Evolutionary conservation across 371 early-diverging fungal genomes (phyloP).

Genomic region (Gilbertella persicaria): DNA sequence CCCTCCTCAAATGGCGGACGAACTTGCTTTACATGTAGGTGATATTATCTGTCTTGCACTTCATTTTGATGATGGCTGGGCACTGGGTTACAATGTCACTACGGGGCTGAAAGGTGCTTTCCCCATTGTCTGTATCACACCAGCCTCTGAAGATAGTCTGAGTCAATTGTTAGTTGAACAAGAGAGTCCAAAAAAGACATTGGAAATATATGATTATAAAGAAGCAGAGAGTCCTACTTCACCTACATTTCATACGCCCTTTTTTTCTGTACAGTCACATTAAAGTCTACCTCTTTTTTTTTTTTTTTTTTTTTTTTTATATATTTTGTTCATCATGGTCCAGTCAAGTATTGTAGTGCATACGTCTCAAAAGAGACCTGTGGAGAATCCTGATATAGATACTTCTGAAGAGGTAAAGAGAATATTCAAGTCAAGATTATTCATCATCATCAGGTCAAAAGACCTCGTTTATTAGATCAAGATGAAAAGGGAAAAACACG

Average conservation of each 20-base stretch:
- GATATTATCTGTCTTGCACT: constrained; percentile 63
- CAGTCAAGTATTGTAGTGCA: constrained; percentile 19
- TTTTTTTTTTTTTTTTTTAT: not conserved
- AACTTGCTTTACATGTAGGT: constrained; percentile 57
- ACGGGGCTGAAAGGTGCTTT: constrained; percentile 67
- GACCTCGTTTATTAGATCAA: constrained; percentile 32
- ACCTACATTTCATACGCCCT: constrained; percentile 38
- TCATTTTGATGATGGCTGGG: constrained; percentile 72
- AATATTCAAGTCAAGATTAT: not conserved
- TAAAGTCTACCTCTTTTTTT: not conserved
- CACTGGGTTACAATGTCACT: constrained; percentile 60
- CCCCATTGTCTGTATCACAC: constrained; percentile 61
- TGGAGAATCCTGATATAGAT: not conserved
- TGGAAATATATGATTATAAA: constrained; percentile 21
- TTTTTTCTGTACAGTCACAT: too few species aligned
- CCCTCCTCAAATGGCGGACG: constrained; percentile 57
- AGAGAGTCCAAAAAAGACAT: not conserved
- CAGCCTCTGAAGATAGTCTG: constrained; percentile 30
- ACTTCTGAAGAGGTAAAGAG: constrained; percentile 1
- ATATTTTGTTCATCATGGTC: constrained; percentile 4
- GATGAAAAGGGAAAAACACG: constrained; percentile 43
- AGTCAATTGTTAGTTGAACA: constrained; percentile 26
- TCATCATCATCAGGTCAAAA: constrained; percentile 16
- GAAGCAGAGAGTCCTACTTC: constrained; percentile 42
- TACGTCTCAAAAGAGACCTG: not conserved